phyloP scores from a whole-genome alignment of 345 rosid species.

The Salix arbutifolia region DNA sequence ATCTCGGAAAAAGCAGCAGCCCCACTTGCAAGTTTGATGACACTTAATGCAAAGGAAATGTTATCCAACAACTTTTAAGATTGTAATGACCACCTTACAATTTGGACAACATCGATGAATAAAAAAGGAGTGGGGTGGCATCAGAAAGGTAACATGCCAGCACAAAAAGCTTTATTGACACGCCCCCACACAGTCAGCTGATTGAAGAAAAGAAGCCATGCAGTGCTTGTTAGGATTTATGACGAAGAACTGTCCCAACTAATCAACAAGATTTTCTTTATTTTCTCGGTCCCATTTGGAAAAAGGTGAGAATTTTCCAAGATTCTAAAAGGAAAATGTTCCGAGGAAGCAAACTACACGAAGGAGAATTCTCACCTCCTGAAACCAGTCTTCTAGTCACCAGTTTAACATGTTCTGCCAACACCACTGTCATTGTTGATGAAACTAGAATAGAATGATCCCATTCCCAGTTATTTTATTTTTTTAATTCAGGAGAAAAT shows the following conservation, averaged over 20 bases:
- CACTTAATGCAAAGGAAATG: neutral
- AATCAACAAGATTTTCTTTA: neutral
- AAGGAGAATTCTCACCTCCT: neutral
- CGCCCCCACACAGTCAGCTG: slow-evolving; percentile 1
- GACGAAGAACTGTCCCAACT: slow-evolving; percentile 11
- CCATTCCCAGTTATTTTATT: neutral
- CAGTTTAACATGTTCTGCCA: neutral
- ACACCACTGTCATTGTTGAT: no score
- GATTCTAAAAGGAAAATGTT: neutral
- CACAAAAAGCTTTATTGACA: slow-evolving; percentile 39
- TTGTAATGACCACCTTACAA: neutral
- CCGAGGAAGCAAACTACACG: neutral
- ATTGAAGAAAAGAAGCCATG: neutral
- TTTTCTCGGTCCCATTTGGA: neutral
- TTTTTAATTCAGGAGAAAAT: neutral
- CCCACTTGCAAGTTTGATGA: neutral
- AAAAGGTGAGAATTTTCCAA: neutral
- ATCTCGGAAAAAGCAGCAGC: neutral
- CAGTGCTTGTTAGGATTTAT: slow-evolving; percentile 1
- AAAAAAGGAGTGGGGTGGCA: slow-evolving; percentile 5
- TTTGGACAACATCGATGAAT: no score
- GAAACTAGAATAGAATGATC: neutral
- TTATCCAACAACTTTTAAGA: neutral
- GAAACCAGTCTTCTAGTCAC: neutral
- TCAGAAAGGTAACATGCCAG: slow-evolving; percentile 47